Conservation (phyloP, 768 basidiomycete genomes). For the Cubamyces lactineus region DNA sequence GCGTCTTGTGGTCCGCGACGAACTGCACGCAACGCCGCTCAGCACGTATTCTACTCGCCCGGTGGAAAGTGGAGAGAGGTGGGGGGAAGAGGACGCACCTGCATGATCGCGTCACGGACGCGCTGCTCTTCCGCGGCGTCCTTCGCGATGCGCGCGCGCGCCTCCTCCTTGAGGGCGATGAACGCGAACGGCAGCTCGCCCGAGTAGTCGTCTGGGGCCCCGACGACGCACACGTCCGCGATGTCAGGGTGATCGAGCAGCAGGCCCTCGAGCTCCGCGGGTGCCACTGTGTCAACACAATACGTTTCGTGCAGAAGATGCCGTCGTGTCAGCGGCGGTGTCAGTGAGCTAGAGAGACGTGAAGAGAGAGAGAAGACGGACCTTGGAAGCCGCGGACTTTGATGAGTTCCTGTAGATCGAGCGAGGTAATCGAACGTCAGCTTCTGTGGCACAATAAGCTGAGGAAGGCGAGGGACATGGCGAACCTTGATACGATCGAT, state of each 20-base stretch:
- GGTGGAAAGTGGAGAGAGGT: neutral
- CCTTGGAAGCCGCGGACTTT: constrained; percentile 71
- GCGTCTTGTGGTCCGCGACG: constrained; percentile 35
- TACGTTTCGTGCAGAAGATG: neutral
- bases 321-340: neutral
- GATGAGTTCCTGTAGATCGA: constrained; percentile 56
- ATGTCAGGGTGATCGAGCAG: constrained; percentile 64
- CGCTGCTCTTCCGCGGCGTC: constrained; percentile 39
- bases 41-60: neutral
- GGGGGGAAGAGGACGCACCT: constrained; percentile 47
- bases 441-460: too few species aligned
- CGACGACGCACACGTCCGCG: constrained; percentile 64
- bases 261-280: constrained; percentile 72
- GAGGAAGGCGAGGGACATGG: too few species aligned
- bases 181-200: constrained; percentile 77
- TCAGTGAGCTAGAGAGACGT: neutral
- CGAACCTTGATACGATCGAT: constrained; percentile 30
- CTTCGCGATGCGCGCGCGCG: constrained; percentile 39
- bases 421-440: neutral
- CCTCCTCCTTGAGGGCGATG: constrained; percentile 50
- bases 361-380: neutral
- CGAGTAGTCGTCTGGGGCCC: constrained; percentile 67
- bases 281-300: constrained; percentile 58
- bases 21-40: constrained; percentile 31
- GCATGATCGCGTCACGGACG: constrained; percentile 52